A percentile compares a stretch with the other conserved stretches of the same genome.
These are phyloP conservation scores for Fusarium devonianum DNA, from an alignment of 2,329 filamentous ascomycete species.

Conservation along the genomic window DNA sequence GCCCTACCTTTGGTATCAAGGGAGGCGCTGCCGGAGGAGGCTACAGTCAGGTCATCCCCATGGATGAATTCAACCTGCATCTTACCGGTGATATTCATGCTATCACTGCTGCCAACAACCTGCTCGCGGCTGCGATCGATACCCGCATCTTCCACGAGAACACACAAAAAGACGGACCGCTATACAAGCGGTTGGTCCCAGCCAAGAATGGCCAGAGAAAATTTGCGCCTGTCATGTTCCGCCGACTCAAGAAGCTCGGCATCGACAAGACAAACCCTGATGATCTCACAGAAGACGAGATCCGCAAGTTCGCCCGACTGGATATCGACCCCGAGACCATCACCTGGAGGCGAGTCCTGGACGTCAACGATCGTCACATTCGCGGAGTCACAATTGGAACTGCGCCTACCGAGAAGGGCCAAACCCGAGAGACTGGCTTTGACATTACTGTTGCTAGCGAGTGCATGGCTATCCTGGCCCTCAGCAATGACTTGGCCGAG, in stretches of 20 bases:
- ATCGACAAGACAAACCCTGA: conserved; percentile 95
- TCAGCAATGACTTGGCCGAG: conserved; percentile 86
- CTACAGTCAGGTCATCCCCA: conserved; percentile 98
- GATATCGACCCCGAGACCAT: conserved; percentile 98
- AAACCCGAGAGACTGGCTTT: conserved; percentile 88
- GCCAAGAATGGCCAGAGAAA: conserved; percentile 86
- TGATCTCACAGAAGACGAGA: conserved; percentile 89
- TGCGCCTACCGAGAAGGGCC: conserved; percentile 88
- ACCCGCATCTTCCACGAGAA: conserved; percentile 98
- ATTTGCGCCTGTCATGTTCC: conserved; percentile 91
- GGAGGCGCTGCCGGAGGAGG: conserved; percentile 95
- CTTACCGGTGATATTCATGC: conserved; percentile 98
- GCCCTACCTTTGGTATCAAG: conserved; percentile 98
- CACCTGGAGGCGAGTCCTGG: conserved; percentile 93
- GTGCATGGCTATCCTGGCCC: conserved; percentile 96
- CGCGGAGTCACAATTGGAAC: conserved; percentile 88
- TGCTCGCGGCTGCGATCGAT: conserved; percentile 94
- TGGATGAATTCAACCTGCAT: conserved; percentile 99
- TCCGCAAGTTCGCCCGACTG: conserved; percentile 84
- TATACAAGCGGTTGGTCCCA: conserved; percentile 89
- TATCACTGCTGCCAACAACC: conserved; percentile 95
- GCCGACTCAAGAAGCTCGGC: conserved; percentile 91
- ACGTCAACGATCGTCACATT: conserved; percentile 96
- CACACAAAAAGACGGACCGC: conserved; percentile 87
- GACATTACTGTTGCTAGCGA: conserved; percentile 98